Conservation (phyloP, 106 monocot species). For the Ottelia alismoides region DNA sequence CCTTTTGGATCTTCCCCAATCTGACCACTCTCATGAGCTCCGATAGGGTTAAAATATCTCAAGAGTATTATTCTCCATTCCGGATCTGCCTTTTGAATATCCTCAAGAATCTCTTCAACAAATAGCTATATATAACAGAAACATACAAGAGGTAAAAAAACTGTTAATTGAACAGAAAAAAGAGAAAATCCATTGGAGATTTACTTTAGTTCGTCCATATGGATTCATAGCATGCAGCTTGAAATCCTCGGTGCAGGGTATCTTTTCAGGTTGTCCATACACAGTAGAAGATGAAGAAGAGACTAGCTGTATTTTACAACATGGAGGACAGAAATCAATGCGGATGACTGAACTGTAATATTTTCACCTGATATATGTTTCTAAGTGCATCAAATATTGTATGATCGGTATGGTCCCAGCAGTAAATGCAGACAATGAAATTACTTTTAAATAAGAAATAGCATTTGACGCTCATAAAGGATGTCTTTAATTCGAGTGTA, state of each 20-base stretch:
- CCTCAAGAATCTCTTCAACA: constrained; percentile 64
- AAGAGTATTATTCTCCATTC: constrained; percentile 59
- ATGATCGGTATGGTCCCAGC: no score
- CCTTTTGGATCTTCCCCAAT: constrained; percentile 77
- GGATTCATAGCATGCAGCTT: constrained; percentile 66
- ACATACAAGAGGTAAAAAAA: no score
- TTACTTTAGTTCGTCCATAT: constrained; percentile 77
- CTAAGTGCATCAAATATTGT: no score
- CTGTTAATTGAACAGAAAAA: not conserved
- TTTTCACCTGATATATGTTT: no score
- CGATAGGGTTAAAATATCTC: constrained; percentile 77
- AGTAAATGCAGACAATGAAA: no score
- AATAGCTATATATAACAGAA: constrained; percentile 29
- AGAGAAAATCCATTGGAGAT: no score
- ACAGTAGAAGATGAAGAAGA: constrained; percentile 77
- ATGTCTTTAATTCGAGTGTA: no score
- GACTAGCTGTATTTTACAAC: constrained; percentile 50
- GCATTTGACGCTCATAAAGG: no score
- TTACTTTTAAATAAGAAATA: no score
- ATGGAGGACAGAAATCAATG: no score
- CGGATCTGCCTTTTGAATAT: constrained; percentile 57
- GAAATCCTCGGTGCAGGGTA: constrained; percentile 68
- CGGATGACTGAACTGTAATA: no score
- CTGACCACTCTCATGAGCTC: constrained; percentile 71
- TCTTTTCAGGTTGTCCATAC: constrained; percentile 68